A percentile compares a stretch with the other conserved stretches of the same genome.
Evolutionary conservation across 495 filamentous ascomycete genomes (phyloP).

Genomic region (Bacidia rubella): DNA sequence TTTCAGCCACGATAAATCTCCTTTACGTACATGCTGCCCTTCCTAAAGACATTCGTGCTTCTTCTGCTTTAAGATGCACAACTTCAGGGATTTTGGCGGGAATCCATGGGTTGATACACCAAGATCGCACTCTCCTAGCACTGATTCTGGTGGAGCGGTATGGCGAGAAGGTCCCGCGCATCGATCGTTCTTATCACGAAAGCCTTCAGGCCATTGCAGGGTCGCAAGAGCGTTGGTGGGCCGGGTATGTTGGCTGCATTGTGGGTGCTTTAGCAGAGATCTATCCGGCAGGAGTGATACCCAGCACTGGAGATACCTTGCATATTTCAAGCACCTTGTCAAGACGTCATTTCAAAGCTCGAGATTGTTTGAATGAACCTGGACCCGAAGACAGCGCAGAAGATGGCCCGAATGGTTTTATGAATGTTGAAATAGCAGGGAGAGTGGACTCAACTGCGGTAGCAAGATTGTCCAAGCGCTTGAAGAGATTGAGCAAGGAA

Average conservation of each 20-base stretch:
- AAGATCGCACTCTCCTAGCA: constrained; percentile 54
- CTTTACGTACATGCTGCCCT: constrained; percentile 37
- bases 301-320: constrained; percentile 8
- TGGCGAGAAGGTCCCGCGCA: constrained; percentile 47
- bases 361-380: not conserved
- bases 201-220: constrained; percentile 35
- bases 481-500: constrained; percentile 12
- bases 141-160: constrained; percentile 66
- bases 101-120: constrained; percentile 59
- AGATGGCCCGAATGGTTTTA: too few relatives aligned
- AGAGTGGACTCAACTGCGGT: too few relatives aligned
- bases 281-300: constrained; percentile 38
- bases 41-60: constrained; percentile 41
- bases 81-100: constrained; percentile 51
- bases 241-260: constrained; percentile 44
- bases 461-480: not conserved
- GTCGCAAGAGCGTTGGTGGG: constrained; percentile 43
- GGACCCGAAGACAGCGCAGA: not conserved
- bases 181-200: constrained; percentile 33
- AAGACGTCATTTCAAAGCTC: not conserved
- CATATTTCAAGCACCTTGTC: not conserved
- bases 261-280: constrained; percentile 32
- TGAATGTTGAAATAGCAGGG: too few relatives aligned
- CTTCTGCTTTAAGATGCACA: constrained; percentile 58
- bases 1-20: constrained; percentile 28